These are phyloP conservation scores for Cupressus sempervirens DNA, from an alignment of 75 land plant species.

Conservation along the genomic window DNA sequence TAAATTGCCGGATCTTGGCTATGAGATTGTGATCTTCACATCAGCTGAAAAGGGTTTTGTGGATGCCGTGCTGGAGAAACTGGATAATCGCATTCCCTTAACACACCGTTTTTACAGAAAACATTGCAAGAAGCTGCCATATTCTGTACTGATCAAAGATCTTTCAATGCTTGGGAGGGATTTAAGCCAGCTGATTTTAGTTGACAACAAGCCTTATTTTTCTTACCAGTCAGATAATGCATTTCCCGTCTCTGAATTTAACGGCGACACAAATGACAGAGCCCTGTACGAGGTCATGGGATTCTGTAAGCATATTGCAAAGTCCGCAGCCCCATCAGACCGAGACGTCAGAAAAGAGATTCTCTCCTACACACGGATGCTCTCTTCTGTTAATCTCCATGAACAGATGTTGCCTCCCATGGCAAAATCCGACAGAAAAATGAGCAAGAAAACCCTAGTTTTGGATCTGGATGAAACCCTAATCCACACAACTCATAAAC, in stretches of 20 bases:
- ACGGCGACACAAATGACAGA: constrained; percentile 25
- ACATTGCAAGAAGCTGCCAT: not conserved
- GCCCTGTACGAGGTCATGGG: constrained; percentile 3
- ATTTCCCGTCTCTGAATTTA: constrained; percentile 20
- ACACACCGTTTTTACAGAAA: constrained; percentile 20
- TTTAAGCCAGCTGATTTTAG: constrained; percentile 23
- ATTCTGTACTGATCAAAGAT: constrained; percentile 17
- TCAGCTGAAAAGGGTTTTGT: constrained; percentile 22
- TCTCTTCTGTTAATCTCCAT: not conserved
- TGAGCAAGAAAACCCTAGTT: not conserved
- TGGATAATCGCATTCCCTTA: constrained; percentile 5
- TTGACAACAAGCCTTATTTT: constrained; percentile 36
- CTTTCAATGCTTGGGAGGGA: constrained; percentile 20
- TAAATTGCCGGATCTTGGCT: constrained; percentile 7
- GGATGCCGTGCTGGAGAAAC: constrained; percentile 18
- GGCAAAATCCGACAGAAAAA: not conserved
- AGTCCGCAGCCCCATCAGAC: not conserved
- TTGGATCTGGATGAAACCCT: not conserved
- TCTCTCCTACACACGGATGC: not conserved
- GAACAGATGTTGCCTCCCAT: not conserved
- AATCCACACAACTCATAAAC: not conserved
- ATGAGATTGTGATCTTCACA: constrained; percentile 28
- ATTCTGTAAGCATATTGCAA: not conserved
- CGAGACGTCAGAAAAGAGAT: not conserved
- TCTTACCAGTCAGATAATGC: constrained; percentile 27